Evolutionary conservation across 2,329 filamentous ascomycete species (phyloP), one percentile per base, ranked within the genome.

Genomic region (Talaromyces pinophilus): DNA sequence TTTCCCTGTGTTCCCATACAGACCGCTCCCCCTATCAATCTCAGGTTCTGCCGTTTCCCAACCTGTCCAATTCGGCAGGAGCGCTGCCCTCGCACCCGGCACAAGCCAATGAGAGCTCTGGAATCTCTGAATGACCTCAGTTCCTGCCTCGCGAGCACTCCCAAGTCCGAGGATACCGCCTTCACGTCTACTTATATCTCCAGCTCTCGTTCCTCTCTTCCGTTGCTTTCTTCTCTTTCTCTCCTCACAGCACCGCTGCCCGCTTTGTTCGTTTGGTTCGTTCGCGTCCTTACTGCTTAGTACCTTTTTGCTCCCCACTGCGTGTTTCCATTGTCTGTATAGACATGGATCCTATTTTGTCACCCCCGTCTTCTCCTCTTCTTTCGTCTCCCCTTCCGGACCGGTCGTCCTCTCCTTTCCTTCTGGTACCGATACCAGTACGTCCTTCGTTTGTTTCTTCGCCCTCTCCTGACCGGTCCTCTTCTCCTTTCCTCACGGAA

Each of bases 351-450:
- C 28, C 50, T 54, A 54, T 54, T 54, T 33, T 4, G 2, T 40
- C 25, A 7, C 35, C 33, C 2, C 25, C 15, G 3, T 63, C 35
- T 46, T 33, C 48, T 63, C 44, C 59, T 38, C 38, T 44, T 13
- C 25, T 59, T 11, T 28, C 57, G 7, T 28, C 57, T 17, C 57
- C 57, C 35, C 5, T 44, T 17, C 6, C 33, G 55, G 42, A 19
- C 59, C 35, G 40, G 15, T 46, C 40, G 35, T 62, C 42, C 59
- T 62, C 59, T 30, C 40, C 42, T 50, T 50, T 38, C 17, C 42
- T 48, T 22, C 30, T 55, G 28, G 28, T 15, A 13, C 52, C 50
- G 50, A 54, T 30, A 33, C 50, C 50, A 54, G 50, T 10, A 30
- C 25, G 25, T 54, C 44, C 42, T 50, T 38, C 33, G 25, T 42